Evolutionary conservation across 345 rosid genomes (phyloP), one percentile per base, ranked within the genome.

Genomic region (Melaleuca quinquenervia): DNA sequence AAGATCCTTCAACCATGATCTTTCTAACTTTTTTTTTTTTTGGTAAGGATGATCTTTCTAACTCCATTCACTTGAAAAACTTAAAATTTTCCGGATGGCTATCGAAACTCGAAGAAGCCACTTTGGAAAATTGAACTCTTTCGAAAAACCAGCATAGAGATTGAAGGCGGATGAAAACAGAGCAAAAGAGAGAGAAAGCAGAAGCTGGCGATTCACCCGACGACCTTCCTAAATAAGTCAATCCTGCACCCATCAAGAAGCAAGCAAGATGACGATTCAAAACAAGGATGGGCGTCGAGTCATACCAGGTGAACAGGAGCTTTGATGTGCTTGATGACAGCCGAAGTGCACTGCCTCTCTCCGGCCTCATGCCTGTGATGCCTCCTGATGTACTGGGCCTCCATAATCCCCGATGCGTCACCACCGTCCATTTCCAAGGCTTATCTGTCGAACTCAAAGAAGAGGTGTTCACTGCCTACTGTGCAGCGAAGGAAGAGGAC

Each of bases 241-340:
- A 27, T 70, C 5, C 78, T 29, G 78, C 32, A n/a, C 20, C 78
- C 1, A 70, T 70, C 84, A 53, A 54, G 45, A 56, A 8, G 51
- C 5, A 45, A 48, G 85, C 53, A 11, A 44, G 60, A 29, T 64
- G 50, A 22, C 27, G 51, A 84, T 2, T 8, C 32, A 55, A 11
- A 56, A 5, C 16, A 56, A 88, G 86, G 60, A 82, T 26, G 85
- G 53, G 58, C 85, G 62, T 74, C 86, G 86, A 85, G 53, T 51
- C 90, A 29, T 93, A 97, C 99, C 26, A 94, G 96, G 87, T 92
- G 98, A 89, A 97, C 93, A 82, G 99, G 98, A 86, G 98, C 99
- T 89, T 91, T 94, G 97, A 97, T 92, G 88, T 91, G 98, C 89
- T 94, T 96, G 50, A 91, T 88, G 87, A 97, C 96, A 54, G 93